These are phyloP conservation scores for Oropetium thomaeum DNA, from an alignment of 176 grass and related monocot species.

Conservation along the genomic window DNA sequence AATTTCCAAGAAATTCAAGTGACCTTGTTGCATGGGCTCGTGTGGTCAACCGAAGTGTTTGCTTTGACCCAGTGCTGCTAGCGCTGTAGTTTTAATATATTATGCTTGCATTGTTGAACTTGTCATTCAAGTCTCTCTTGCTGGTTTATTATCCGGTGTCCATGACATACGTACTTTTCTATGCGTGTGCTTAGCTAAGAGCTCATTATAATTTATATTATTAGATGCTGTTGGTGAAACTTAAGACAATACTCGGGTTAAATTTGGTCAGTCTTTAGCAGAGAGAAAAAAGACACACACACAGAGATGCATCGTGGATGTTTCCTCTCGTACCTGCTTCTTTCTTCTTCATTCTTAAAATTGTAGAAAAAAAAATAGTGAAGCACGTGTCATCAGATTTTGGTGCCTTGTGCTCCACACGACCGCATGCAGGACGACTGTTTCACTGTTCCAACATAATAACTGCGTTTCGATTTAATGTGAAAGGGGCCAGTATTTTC, in stretches of 20 bases:
- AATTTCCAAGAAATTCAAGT: constrained; percentile 18
- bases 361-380: background rate
- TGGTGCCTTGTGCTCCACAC: background rate
- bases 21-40: background rate
- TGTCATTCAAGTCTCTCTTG: background rate
- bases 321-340: background rate
- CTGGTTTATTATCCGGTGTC: background rate
- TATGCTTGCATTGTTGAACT: background rate
- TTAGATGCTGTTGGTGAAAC: background rate
- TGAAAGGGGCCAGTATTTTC: background rate
- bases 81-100: background rate
- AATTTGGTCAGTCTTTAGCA: background rate
- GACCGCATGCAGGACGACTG: too few relatives aligned
- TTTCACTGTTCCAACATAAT: background rate
- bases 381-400: background rate
- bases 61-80: constrained; percentile 9
- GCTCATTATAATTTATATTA: too few relatives aligned
- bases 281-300: too few relatives aligned
- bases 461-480: background rate
- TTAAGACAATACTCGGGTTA: background rate
- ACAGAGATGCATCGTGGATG: too few relatives aligned
- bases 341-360: background rate
- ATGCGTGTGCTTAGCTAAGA: too few relatives aligned
- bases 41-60: background rate
- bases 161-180: background rate